These are phyloP conservation scores for Sphenostylis stenocarpa DNA, from an alignment of 306 rosid genomes.

Conservation along the genomic window DNA sequence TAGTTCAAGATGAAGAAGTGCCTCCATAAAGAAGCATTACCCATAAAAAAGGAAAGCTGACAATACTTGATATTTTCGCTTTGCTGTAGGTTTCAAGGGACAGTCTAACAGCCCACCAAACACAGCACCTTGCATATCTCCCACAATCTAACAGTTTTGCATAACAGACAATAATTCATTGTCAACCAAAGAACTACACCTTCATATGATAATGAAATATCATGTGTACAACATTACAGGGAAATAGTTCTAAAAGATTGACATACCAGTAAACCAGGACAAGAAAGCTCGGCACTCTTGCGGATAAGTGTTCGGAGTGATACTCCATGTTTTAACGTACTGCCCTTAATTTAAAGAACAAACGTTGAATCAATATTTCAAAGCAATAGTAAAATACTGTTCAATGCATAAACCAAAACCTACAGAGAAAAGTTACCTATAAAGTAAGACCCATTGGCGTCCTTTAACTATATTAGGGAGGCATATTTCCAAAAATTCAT, in stretches of 20 bases:
- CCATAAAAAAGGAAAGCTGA: not conserved
- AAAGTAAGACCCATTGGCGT: slow-evolving; percentile 82
- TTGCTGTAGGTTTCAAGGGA: slow-evolving; percentile 81
- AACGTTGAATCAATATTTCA: slow-evolving; percentile 48
- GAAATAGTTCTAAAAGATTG: slow-evolving; percentile 10
- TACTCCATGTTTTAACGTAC: slow-evolving; percentile 91
- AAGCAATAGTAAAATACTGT: slow-evolving; percentile 17
- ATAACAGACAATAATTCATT: slow-evolving; percentile 23
- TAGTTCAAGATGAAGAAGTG: slow-evolving; percentile 22
- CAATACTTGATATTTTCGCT: slow-evolving; percentile 92
- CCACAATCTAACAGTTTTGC: slow-evolving; percentile 65
- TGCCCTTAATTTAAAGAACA: slow-evolving; percentile 93
- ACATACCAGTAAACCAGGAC: slow-evolving; percentile 92
- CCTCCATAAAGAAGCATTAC: slow-evolving; percentile 7
- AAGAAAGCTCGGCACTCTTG: slow-evolving; percentile 74
- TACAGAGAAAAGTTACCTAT: slow-evolving; percentile 67
- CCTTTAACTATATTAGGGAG: slow-evolving; percentile 97
- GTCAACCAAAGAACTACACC: slow-evolving; percentile 6
- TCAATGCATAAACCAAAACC: slow-evolving; percentile 16
- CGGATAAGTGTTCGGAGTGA: slow-evolving; percentile 98
- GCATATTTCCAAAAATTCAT: slow-evolving; percentile 72
- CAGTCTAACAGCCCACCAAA: slow-evolving; percentile 91
- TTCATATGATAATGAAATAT: slow-evolving; percentile 22
- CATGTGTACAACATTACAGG: slow-evolving; percentile 6
- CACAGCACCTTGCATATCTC: slow-evolving; percentile 88